Conservation (phyloP, 192 early-diverging fungal species). For the Podila epigama region DNA sequence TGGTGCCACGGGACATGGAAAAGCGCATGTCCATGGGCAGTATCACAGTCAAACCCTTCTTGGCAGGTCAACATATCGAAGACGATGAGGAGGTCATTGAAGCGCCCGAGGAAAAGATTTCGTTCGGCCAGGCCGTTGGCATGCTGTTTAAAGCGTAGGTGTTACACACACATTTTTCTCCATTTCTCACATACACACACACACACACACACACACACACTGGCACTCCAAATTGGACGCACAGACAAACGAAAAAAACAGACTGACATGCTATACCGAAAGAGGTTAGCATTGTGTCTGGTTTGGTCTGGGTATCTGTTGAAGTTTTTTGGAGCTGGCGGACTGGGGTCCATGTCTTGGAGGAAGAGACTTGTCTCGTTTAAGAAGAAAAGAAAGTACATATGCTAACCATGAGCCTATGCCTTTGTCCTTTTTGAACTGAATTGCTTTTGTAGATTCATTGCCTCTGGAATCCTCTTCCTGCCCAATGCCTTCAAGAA, state of each 20-base stretch:
- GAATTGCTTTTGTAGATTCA: constrained; percentile 52
- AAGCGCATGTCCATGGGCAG: constrained; percentile 13
- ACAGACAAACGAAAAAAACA: no score
- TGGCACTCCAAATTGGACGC: no score
- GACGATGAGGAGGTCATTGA: constrained; percentile 34
- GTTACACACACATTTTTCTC: neutral
- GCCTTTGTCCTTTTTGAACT: neutral
- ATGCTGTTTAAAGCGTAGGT: constrained; percentile 64
- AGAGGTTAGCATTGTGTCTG: no score
- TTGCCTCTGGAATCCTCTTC: constrained; percentile 78
- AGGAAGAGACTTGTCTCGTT: neutral
- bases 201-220: no score
- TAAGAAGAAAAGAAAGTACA: no score
- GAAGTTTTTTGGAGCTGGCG: no score
- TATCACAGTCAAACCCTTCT: constrained; percentile 4
- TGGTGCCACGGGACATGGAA: constrained; percentile 29
- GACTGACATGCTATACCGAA: no score
- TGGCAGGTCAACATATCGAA: constrained; percentile 7
- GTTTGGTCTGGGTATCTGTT: no score
- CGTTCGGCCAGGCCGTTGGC: constrained; percentile 50
- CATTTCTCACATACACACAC: neutral
- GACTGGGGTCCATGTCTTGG: no score
- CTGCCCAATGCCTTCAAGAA: constrained; percentile 79
- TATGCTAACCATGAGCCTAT: no score
- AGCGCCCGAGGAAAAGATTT: constrained; percentile 35